Conservation (phyloP, 2,329 filamentous ascomycete species). For the Verticillium isaacii region DNA sequence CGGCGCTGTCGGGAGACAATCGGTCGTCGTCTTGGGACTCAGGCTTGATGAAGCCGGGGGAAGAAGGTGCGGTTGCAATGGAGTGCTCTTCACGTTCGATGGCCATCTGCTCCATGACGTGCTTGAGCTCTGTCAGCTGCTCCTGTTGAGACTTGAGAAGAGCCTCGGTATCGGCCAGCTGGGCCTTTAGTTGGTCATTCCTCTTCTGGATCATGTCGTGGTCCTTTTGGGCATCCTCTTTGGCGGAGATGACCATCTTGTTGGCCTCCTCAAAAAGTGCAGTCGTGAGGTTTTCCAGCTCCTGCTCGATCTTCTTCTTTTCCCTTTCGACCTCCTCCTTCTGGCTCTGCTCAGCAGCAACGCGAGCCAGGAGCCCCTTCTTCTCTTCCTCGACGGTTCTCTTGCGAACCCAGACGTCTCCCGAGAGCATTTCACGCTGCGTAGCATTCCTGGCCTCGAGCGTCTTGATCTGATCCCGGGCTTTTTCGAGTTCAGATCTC, state of each 20-base stretch:
- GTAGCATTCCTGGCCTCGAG: conserved; percentile 63
- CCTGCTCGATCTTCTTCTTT: conserved; percentile 86
- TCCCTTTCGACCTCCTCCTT: conserved; percentile 67
- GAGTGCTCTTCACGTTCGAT: conserved; percentile 68
- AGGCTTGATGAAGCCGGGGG: conserved; percentile 68
- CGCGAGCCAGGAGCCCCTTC: conserved; percentile 47
- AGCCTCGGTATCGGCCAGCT: conserved; percentile 80
- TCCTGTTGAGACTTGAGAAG: conserved; percentile 88
- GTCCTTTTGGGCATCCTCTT: conserved; percentile 82
- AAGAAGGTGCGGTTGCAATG: conserved; percentile 72
- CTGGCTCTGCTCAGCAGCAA: conserved; percentile 62
- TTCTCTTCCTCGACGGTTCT: conserved; percentile 72
- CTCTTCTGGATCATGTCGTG: conserved; percentile 76
- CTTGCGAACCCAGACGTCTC: conserved; percentile 71
- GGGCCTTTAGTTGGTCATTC: conserved; percentile 80
- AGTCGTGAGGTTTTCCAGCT: conserved; percentile 84
- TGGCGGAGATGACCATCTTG: conserved; percentile 91
- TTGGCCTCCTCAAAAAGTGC: conserved; percentile 98
- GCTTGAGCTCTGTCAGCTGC: conserved; percentile 85
- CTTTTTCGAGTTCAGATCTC: conserved; percentile 74
- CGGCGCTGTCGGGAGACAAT: conserved; percentile 26
- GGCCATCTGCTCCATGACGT: conserved; percentile 84
- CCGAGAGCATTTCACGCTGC: conserved; percentile 67
- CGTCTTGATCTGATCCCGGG: conserved; percentile 60
- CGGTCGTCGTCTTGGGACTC: conserved; percentile 50